Percentiles rank a stretch among this genome's conserved stretches.
phyloP scores from a whole-genome alignment of 2,329 filamentous ascomycete genomes.

The Scleromitrula shiraiana region DNA sequence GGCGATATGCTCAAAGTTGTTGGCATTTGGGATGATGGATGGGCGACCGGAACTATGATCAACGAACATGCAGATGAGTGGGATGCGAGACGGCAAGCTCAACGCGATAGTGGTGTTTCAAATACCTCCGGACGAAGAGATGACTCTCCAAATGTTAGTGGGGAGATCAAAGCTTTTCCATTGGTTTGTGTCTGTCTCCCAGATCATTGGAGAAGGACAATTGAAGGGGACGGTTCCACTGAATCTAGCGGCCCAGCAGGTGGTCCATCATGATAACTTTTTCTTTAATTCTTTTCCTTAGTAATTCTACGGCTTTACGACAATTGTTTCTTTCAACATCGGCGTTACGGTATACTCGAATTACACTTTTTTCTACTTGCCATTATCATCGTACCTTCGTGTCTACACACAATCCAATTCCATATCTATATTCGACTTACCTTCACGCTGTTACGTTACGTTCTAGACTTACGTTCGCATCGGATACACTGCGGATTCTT shows the following conservation, averaged over 20 bases:
- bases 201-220: constrained; percentile 93
- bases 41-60: constrained; percentile 87
- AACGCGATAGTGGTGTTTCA: constrained; percentile 90
- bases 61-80: constrained; percentile 82
- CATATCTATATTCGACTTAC: constrained; percentile 7
- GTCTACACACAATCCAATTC: constrained; percentile 2
- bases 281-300: neutral
- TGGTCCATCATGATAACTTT: constrained; percentile 10
- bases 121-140: constrained; percentile 60
- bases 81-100: constrained; percentile 65
- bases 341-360: constrained; percentile 21
- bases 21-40: constrained; percentile 98
- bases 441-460: constrained; percentile 22
- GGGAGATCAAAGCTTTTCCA: constrained; percentile 96
- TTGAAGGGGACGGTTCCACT: constrained; percentile 75
- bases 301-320: constrained; percentile 27
- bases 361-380: constrained; percentile 4
- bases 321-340: constrained; percentile 18
- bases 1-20: constrained; percentile 98
- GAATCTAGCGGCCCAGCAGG: constrained; percentile 43
- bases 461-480: constrained; percentile 22
- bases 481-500: constrained; percentile 14
- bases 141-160: constrained; percentile 56
- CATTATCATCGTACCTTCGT: constrained; percentile 1
- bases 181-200: constrained; percentile 93